phyloP scores from a whole-genome alignment of 306 rosid species.

The Herpetospermum pedunculosum region DNA sequence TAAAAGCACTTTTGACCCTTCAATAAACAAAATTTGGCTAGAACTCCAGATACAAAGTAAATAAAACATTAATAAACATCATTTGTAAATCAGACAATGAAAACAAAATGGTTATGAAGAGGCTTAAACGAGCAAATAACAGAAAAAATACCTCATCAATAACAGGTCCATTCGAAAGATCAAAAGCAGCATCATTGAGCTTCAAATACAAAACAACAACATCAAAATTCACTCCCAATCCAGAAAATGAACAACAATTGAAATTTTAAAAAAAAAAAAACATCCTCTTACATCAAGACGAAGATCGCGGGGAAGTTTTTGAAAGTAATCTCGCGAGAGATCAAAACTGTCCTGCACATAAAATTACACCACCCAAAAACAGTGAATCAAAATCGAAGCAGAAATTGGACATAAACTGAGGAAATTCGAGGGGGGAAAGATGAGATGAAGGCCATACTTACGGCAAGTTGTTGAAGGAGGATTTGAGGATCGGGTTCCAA shows the following conservation, averaged over 20 bases:
- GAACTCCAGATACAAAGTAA: neutral
- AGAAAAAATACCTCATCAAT: slow-evolving; percentile 54
- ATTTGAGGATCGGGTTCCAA: slow-evolving; percentile 34
- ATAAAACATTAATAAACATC: neutral
- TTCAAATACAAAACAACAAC: slow-evolving; percentile 23
- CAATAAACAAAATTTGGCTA: neutral
- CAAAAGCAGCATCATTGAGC: slow-evolving; percentile 92
- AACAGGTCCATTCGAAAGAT: slow-evolving; percentile 75
- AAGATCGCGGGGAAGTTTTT: slow-evolving; percentile 68
- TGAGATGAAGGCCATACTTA: slow-evolving; percentile 21
- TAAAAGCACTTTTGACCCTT: neutral
- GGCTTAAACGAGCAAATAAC: neutral
- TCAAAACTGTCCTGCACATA: slow-evolving; percentile 57
- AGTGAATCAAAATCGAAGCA: neutral
- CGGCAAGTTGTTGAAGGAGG: slow-evolving; percentile 58
- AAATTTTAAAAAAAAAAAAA: neutral
- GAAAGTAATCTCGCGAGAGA: slow-evolving; percentile 72
- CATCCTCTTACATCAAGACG: slow-evolving; percentile 60
- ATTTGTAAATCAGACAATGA: neutral
- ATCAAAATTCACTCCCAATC: neutral
- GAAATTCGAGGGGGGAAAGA: neutral
- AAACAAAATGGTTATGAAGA: neutral
- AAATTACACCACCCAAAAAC: neutral
- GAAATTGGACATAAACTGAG: neutral
- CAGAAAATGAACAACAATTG: neutral